Evolutionary conservation across 2,329 filamentous ascomycete species (phyloP).

Genomic region (Zalaria obscura): DNA sequence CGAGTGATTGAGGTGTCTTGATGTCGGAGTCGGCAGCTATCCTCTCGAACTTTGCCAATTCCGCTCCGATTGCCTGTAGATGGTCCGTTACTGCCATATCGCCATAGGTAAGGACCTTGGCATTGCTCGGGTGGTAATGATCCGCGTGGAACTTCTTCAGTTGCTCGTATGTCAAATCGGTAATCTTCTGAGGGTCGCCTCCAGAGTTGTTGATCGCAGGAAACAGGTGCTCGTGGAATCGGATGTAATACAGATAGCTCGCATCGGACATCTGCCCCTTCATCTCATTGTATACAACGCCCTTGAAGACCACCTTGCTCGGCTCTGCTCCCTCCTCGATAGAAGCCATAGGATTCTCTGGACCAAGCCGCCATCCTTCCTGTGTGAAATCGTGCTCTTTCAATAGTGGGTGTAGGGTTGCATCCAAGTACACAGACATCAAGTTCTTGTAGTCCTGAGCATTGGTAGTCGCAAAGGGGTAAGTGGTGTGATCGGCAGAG

Average conservation of each 20-base stretch:
- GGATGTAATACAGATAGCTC: slow-evolving; percentile 88
- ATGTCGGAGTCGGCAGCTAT: slow-evolving; percentile 58
- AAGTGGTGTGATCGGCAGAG: slow-evolving; percentile 88
- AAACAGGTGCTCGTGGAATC: slow-evolving; percentile 88
- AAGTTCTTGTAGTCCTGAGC: slow-evolving; percentile 89
- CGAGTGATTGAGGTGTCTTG: slow-evolving; percentile 61
- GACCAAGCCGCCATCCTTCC: slow-evolving; percentile 92
- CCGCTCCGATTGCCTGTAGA: slow-evolving; percentile 60
- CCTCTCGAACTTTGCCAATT: slow-evolving; percentile 59
- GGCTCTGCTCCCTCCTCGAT: slow-evolving; percentile 21
- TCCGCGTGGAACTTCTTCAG: slow-evolving; percentile 76
- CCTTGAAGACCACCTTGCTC: slow-evolving; percentile 70
- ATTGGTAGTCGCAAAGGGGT: slow-evolving; percentile 96
- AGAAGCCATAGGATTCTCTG: slow-evolving; percentile 58
- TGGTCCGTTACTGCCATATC: slow-evolving; percentile 79
- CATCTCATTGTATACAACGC: slow-evolving; percentile 99
- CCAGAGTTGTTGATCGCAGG: slow-evolving; percentile 93
- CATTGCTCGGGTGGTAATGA: slow-evolving; percentile 96
- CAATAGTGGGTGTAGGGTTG: slow-evolving; percentile 77
- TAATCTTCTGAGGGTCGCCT: slow-evolving; percentile 91
- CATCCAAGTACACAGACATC: slow-evolving; percentile 91
- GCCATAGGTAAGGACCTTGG: slow-evolving; percentile 90
- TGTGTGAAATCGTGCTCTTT: slow-evolving; percentile 89
- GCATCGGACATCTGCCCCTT: slow-evolving; percentile 98
- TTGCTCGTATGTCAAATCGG: slow-evolving; percentile 83